Evolutionary conservation across 2,329 filamentous ascomycete species (phyloP).

Genomic region (Penicillium oxalicum): DNA sequence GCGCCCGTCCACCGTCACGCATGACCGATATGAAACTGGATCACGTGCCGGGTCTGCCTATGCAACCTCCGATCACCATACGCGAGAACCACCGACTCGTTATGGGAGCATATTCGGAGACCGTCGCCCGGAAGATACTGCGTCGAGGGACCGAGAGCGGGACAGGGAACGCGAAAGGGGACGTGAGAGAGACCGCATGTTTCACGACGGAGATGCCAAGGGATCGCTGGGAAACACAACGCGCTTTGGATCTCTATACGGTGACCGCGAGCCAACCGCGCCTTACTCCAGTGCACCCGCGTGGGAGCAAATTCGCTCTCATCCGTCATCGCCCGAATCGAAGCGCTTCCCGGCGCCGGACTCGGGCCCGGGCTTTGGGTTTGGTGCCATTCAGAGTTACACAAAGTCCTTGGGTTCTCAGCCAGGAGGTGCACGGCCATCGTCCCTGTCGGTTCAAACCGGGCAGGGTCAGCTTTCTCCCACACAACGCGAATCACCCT

Average conservation of each 20-base stretch:
- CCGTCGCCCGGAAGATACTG: conserved; percentile 31
- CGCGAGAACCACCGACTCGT: conserved; percentile 19
- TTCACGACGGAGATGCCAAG: conserved; percentile 29
- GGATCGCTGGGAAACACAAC: conserved; percentile 17
- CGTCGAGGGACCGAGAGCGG: conserved; percentile 7
- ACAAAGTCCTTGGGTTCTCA: conserved; percentile 39
- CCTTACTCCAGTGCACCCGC: conserved; percentile 23
- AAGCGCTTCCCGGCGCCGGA: conserved; percentile 32
- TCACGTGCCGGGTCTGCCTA: conserved; percentile 26
- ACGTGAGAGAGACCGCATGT: conserved; percentile 31
- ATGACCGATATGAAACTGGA: conserved; percentile 21
- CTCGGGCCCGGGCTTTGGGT: conserved; percentile 30
- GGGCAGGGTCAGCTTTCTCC: conserved; percentile 30
- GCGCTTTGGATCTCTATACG: conserved; percentile 29
- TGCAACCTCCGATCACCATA: conserved; percentile 25
- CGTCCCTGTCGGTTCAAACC: conserved; percentile 28
- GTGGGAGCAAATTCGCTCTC: conserved; percentile 36
- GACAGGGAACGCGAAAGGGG: neutral
- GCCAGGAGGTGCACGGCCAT: conserved; percentile 29
- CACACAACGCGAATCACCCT: conserved; percentile 31
- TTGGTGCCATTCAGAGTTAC: conserved; percentile 38
- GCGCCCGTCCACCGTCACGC: conserved; percentile 21
- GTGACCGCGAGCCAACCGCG: conserved; percentile 29
- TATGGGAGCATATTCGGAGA: conserved; percentile 32
- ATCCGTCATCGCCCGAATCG: conserved; percentile 34